Evolutionary conservation across 441 rosid genomes (phyloP), one percentile per base, ranked within the genome.

Genomic region (Lepidium campestre): DNA sequence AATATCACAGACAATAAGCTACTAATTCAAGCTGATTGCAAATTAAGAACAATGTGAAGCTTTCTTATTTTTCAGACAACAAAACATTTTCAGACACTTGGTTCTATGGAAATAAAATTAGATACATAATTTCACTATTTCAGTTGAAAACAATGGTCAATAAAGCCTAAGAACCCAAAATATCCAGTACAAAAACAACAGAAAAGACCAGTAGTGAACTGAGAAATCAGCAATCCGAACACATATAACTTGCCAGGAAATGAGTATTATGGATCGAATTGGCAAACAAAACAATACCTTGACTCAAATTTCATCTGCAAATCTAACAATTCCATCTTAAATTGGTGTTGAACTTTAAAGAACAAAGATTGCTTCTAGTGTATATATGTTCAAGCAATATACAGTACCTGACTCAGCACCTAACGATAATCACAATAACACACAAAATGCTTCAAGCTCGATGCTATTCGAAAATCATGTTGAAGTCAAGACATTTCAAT

Each of bases 1-100:
- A 73, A 27, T 48, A 1, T 31, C 74, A n/a, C n/a, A 75, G 6
- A 39, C 57, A 71, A 66, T 78, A 66, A 60, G 78, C 41, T 52
- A 70, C 73, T 48, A 6, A 15, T 63, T 50, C 67, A 67, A 48
- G 29, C 61, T n/a, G 12, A 48, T 56, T 27, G 19, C 40, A 3
- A 14, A 7, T 44, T 3, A 46, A 41, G 14, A 37, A 45, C 23
- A 34, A 70, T 67, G 68, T 56, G 42, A 42, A 52, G 65, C 60
- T 64, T 15, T 1, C 18, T 10, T 17, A 44, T 14, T 19, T 14
- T n/a, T 41, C 17, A 19, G 11, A 37, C 3, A 23, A 14, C 68
- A 35, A 59, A 23, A 35, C 31, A 19, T 17, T 6, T 4, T 13
- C 2, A 29, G 14, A 18, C 29, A 17, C 54, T 34, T 10, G 7